Evolutionary conservation across 2,329 filamentous ascomycete species (phyloP).

Genomic region (Dendrostoma leiphaemia): DNA sequence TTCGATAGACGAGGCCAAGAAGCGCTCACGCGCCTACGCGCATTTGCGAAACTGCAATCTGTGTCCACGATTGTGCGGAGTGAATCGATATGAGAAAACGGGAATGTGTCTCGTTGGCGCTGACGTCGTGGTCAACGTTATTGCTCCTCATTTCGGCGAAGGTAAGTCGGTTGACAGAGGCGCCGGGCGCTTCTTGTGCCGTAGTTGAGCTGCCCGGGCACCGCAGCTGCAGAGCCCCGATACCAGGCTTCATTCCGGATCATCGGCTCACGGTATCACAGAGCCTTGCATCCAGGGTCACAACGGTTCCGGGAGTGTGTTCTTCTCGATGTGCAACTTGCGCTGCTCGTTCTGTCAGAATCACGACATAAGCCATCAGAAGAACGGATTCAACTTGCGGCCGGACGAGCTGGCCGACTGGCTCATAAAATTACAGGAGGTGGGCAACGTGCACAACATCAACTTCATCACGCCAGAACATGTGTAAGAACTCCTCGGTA

Average conservation of each 20-base stretch:
- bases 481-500: too few relatives aligned
- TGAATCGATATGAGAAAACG: slow-evolving; percentile 77
- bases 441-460: slow-evolving; percentile 85
- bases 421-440: slow-evolving; percentile 78
- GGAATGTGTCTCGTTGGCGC: slow-evolving; percentile 77
- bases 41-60: slow-evolving; percentile 79
- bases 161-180: slow-evolving; percentile 38
- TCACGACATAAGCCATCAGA: slow-evolving; percentile 77
- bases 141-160: slow-evolving; percentile 84
- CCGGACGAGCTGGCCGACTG: slow-evolving; percentile 75
- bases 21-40: slow-evolving; percentile 70
- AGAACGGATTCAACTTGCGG: slow-evolving; percentile 76
- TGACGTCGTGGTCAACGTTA: slow-evolving; percentile 76
- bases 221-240: too few relatives aligned
- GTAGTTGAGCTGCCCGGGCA: too few relatives aligned
- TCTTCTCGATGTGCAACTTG: slow-evolving; percentile 70
- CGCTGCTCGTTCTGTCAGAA: slow-evolving; percentile 80
- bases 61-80: slow-evolving; percentile 72
- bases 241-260: too few relatives aligned
- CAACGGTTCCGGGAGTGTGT: slow-evolving; percentile 76
- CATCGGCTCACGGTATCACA: slow-evolving; percentile 23
- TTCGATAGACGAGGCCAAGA: slow-evolving; percentile 67
- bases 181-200: too few relatives aligned
- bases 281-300: slow-evolving; percentile 82
- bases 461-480: slow-evolving; percentile 86